Percentiles rank a stretch among this genome's conserved stretches.
Conservation (phyloP, 495 filamentous ascomycete species). For the Xylaria nigripes region DNA sequence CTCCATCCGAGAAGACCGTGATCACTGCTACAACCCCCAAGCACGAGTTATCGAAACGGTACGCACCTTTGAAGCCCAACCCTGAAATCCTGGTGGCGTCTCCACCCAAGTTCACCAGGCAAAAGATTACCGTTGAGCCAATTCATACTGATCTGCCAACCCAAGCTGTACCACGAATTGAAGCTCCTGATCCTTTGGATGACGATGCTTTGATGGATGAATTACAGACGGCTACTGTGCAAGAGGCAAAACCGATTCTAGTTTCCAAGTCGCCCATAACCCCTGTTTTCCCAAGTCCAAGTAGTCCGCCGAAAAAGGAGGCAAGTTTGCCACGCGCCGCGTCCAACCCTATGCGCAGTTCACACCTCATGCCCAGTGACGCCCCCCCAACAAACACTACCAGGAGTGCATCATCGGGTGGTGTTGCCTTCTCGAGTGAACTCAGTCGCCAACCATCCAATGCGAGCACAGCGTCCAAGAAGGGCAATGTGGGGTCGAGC, state of each 20-base stretch:
- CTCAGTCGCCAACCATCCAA: conserved; percentile 36
- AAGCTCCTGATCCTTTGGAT: conserved; percentile 53
- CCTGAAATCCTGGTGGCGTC: conserved; percentile 13
- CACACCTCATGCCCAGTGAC: conserved; percentile 33
- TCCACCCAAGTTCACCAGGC: conserved; percentile 31
- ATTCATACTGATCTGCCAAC: conserved; percentile 42
- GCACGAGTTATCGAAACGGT: background rate
- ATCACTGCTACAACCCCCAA: conserved; percentile 1
- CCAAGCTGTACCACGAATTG: conserved; percentile 47
- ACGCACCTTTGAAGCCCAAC: conserved; percentile 4
- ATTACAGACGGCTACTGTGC: conserved; percentile 69
- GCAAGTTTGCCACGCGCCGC: conserved; percentile 32
- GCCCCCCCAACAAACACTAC: conserved; percentile 25
- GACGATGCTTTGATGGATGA: conserved; percentile 90
- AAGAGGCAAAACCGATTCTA: conserved; percentile 75
- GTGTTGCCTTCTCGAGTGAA: conserved; percentile 38
- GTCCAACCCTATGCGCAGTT: conserved; percentile 41
- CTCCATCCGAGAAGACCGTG: conserved; percentile 5
- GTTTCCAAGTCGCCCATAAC: conserved; percentile 80
- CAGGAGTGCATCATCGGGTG: conserved; percentile 40
- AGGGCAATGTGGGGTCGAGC: conserved; percentile 73
- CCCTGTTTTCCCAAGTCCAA: conserved; percentile 47
- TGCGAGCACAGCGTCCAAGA: conserved; percentile 52
- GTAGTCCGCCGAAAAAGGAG: conserved; percentile 25
- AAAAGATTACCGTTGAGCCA: conserved; percentile 44